Percentiles rank a stretch among this genome's conserved stretches.
Evolutionary conservation across 805 yeast genomes (phyloP).

Genomic region (Saturnispora besseyi): DNA sequence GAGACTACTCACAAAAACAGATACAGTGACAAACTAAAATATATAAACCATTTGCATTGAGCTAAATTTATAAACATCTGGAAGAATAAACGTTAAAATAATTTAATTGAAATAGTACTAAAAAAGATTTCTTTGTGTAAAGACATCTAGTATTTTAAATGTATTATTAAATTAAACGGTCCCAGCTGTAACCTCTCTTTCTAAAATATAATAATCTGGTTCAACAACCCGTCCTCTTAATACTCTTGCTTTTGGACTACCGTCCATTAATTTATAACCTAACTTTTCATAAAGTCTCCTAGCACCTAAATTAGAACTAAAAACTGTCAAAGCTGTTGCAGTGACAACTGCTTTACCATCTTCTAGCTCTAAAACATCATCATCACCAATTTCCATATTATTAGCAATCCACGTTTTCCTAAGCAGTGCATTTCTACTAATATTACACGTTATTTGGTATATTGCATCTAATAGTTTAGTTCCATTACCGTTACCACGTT

Average conservation of each 20-base stretch:
- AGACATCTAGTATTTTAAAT: no score
- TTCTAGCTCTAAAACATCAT: constrained; percentile 1
- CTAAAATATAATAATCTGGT: constrained; percentile 12
- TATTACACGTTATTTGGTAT: constrained; percentile 24
- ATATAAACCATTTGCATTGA: no score
- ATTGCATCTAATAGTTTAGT: constrained; percentile 29
- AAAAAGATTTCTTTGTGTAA: no score
- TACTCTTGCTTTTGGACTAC: constrained; percentile 6
- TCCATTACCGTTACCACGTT: constrained; percentile 34
- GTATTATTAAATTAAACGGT: no score
- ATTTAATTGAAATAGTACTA: no score
- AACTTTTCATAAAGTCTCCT: constrained; percentile 4
- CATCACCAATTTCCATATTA: not conserved
- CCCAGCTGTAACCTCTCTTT: not conserved
- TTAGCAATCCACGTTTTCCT: constrained; percentile 7
- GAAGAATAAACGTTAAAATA: no score
- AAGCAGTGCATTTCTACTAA: constrained; percentile 10
- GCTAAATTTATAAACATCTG: no score
- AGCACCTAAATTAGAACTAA: constrained; percentile 9
- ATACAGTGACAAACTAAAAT: no score
- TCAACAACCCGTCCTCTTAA: constrained; percentile 8
- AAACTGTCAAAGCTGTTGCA: constrained; percentile 11
- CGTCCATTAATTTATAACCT: constrained; percentile 1
- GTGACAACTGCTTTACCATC: constrained; percentile 1
- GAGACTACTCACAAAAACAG: no score